phyloP scores from a whole-genome alignment of 805 yeast species.

The Hemisphaericaspora nanyangensis region DNA sequence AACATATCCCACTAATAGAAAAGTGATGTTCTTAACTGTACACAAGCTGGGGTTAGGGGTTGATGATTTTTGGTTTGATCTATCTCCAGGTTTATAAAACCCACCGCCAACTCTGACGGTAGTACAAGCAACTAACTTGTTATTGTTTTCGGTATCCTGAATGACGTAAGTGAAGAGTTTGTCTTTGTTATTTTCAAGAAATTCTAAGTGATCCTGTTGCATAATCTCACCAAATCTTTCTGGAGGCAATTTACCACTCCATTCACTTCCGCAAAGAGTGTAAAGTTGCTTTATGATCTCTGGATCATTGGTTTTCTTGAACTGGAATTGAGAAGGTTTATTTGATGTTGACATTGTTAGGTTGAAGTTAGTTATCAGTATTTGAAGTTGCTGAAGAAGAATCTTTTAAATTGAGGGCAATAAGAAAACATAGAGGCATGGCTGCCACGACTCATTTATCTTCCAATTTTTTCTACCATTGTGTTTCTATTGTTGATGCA shows the following conservation, averaged over 20 bases:
- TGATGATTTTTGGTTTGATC: conserved; percentile 20
- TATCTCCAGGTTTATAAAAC: conserved; percentile 25
- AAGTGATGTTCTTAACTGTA: conserved; percentile 30
- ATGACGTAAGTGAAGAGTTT: conserved; percentile 24
- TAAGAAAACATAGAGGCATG: no score
- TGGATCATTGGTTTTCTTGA: conserved; percentile 19
- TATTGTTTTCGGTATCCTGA: conserved; percentile 17
- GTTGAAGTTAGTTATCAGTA: no score
- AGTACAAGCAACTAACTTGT: conserved; percentile 18
- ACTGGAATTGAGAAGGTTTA: conserved; percentile 5
- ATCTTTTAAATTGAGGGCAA: no score
- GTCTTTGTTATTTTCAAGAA: conserved; percentile 11
- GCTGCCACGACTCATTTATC: no score
- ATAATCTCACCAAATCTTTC: conserved; percentile 21
- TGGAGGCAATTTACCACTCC: conserved; percentile 16
- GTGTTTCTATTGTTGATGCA: no score
- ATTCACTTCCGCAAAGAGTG: conserved; percentile 20
- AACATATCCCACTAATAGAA: conserved; percentile 24
- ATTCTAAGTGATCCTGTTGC: conserved; percentile 5
- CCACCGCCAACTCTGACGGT: conserved; percentile 23
- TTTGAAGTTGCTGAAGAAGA: no score
- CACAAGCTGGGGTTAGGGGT: conserved; percentile 28
- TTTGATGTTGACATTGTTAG: no score
- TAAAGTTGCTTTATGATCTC: conserved; percentile 17
- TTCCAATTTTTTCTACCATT: no score